Evolutionary conservation across 2,329 filamentous ascomycete genomes (phyloP), one percentile per base, ranked within the genome.

Genomic region (Paramyrothecium roridum): DNA sequence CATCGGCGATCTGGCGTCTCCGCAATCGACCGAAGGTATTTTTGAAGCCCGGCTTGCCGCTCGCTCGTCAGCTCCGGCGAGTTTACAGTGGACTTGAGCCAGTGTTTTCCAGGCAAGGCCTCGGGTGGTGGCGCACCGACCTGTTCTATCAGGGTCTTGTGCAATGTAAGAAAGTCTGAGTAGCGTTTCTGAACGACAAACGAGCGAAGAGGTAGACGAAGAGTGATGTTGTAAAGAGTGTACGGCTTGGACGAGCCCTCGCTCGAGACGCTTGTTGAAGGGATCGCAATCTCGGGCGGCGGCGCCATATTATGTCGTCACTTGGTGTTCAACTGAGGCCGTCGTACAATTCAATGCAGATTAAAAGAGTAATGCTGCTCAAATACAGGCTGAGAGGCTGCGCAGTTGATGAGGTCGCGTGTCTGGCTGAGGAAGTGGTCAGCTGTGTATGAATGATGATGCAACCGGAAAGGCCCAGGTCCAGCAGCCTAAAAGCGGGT

Each of bases 161-260:
- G 84, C 17, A 96, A 84, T 49, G 78, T 70, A 54, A 78, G 76
- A 67, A 95, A 95, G 68, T 95, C 90, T 53, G 87, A 91, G 77
- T 93, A 96, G 64, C 90, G 88, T 73, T 93, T 93, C 65, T 87
- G 85, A 6, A 92, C 79, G 60, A 89, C 87, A 64, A 88, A 89
- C 4, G 88, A 89, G 50, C 88, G 85, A 16, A 93, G 81, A 0
- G 90, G 90, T 1, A 92, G 85, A 52, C 89, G 86, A 56, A 95
- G 79, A 21, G 85, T 86, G 70, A 93, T 87, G 70, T 90, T 90
- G 77, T 93, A 93, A 60, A 88, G 81, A 0, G 89, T 93, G 71
- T 85, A 91, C 0, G 87, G 80, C 65, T 91, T 90, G 59, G 80
- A 76, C 6, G 70, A 65, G 58, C 66, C 69, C 59, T 78, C 77